These are phyloP conservation scores for Fonsecaea multimorphosa DNA, from an alignment of 2,329 filamentous ascomycete species.

Conservation along the genomic window DNA sequence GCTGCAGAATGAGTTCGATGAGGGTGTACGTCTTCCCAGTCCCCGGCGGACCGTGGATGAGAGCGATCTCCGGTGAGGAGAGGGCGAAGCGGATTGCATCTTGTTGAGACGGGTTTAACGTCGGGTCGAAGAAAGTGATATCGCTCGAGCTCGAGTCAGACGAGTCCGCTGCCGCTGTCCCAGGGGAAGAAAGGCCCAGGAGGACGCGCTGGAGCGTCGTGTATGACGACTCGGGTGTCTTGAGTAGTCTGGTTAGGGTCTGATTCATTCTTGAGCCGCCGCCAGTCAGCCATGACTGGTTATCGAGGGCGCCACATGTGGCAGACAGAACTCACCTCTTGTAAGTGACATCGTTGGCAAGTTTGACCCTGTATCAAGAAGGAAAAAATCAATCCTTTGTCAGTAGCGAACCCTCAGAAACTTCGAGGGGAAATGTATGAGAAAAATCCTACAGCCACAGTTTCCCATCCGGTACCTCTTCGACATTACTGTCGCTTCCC, in stretches of 20 bases:
- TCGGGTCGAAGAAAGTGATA: conserved; percentile 62
- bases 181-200: conserved; percentile 64
- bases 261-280: conserved; percentile 62
- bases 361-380: conserved; percentile 59
- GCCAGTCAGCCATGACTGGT: conserved; percentile 4
- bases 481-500: conserved; percentile 53
- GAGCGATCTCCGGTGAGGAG: conserved; percentile 76
- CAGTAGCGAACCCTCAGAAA: conserved; percentile 17
- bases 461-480: conserved; percentile 61
- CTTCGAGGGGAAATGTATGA: background rate
- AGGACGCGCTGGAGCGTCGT: conserved; percentile 65
- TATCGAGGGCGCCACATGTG: conserved; percentile 26
- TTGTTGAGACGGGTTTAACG: conserved; percentile 66
- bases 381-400: conserved; percentile 43
- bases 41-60: conserved; percentile 94
- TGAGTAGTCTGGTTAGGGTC: conserved; percentile 65
- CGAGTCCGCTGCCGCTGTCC: conserved; percentile 59
- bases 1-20: conserved; percentile 92
- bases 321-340: conserved; percentile 58
- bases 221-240: conserved; percentile 61
- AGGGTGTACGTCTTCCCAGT: conserved; percentile 97
- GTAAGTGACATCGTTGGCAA: conserved; percentile 71
- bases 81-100: conserved; percentile 79
- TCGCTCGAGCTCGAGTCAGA: conserved; percentile 51
- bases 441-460: conserved; percentile 70